Conservation (phyloP, 2,329 filamentous ascomycete genomes). For the Apiospora hydei region DNA sequence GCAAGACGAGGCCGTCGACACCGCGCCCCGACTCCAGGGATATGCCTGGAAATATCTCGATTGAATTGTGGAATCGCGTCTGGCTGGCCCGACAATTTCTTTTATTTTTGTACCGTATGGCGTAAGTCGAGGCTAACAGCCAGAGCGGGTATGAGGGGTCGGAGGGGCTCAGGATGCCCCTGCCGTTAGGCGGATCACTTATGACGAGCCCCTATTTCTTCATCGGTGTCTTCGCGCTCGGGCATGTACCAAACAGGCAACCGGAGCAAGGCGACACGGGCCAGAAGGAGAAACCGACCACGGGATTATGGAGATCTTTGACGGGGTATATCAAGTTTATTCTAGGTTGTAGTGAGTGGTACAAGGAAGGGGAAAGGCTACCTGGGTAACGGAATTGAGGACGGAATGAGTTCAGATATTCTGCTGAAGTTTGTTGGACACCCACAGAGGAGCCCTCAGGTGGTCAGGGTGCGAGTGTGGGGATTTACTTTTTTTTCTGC, state of each 20-base stretch:
- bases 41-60: conserved; percentile 17
- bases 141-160: conserved; percentile 16
- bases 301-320: conserved; percentile 16
- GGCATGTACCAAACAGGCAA: conserved; percentile 12
- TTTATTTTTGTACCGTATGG: conserved; percentile 9
- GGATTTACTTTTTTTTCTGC: neutral
- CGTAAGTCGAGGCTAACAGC: neutral
- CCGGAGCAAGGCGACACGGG: conserved; percentile 22
- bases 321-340: neutral
- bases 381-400: neutral
- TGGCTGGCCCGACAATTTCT: conserved; percentile 5
- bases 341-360: neutral
- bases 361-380: neutral
- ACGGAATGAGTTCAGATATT: neutral
- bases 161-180: neutral
- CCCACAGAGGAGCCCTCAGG: neutral
- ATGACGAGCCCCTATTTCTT: conserved; percentile 22
- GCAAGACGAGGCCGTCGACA: neutral
- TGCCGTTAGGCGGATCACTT: conserved; percentile 15
- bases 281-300: conserved; percentile 25
- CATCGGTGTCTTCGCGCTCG: conserved; percentile 8
- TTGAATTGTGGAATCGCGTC: conserved; percentile 10
- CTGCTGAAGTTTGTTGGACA: neutral
- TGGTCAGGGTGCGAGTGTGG: neutral
- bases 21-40: neutral